Evolutionary conservation across 192 early-diverging fungal species (phyloP), one percentile per base, ranked within the genome.

Genomic region (Cetraspora pellucida): DNA sequence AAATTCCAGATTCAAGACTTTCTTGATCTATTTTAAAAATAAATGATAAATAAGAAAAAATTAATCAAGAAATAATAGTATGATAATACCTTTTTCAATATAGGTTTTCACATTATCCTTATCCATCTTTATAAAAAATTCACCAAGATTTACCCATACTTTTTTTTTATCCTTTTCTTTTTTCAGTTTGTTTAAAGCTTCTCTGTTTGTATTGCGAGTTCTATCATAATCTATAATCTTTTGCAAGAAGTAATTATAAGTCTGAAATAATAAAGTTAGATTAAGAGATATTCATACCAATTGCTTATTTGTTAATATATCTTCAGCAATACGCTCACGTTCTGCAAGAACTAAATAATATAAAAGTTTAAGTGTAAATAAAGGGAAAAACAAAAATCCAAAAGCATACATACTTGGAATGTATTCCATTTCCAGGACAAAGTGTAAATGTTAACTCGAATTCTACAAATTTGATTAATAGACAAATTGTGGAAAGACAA

Each of bases 181-280:
- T 74, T 80, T 81, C 30, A 86, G 60, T 65, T 82, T 81, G 45
- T 75, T 73, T 11, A 90, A 72, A 47, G 86, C 89, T 77, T 90
- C 87, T 52, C 87, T 70, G 43, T 90, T 89, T n/a, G 78, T 80
- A 65, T 89, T 87, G 55, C 85, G 72, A 69, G 84, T 85, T 61
- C 85, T 55, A 74, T 90, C 89, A 75, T 84, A 88, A 72, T 90
- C 89, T 13, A 89, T 70, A 13, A 87, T 68, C 89, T 89, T 79
- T 77, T 43, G 10, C 17, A 45, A 3, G 23, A 50, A 52, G 19
- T 54, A 54, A 9, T 19, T 13, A 54, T 54, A 54, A 54, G 19
- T 54, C 2, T 49, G 46, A 8, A 47, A 10, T 47, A 8, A 23
- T 5, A 47, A 50, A 28, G 16, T 43, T 23, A 59, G 25, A 49